Conservation (phyloP, 2,329 filamentous ascomycete species). For the Sclerotinia glacialis region DNA sequence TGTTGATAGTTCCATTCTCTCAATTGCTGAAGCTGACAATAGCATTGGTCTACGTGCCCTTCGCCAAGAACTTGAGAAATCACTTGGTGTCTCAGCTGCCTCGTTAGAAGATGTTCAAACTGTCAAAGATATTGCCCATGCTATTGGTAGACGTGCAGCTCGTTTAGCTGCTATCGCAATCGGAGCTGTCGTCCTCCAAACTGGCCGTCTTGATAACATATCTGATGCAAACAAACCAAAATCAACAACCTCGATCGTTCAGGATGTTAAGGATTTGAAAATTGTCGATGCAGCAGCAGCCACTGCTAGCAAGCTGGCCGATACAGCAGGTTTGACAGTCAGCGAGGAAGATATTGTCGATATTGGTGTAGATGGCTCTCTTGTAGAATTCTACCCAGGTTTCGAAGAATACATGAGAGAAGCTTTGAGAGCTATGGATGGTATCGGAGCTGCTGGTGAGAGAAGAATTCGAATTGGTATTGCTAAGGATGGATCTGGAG, state of each 20-base stretch:
- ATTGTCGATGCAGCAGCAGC: slow-evolving; percentile 31
- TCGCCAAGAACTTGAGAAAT: slow-evolving; percentile 73
- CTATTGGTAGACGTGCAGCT: slow-evolving; percentile 84
- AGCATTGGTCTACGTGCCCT: slow-evolving; percentile 69
- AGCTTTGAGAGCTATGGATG: slow-evolving; percentile 70
- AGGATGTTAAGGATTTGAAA: slow-evolving; percentile 35
- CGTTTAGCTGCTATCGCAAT: slow-evolving; percentile 85
- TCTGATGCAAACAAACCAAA: slow-evolving; percentile 26
- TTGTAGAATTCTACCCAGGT: slow-evolving; percentile 93
- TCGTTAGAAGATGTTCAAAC: slow-evolving; percentile 82
- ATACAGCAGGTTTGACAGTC: slow-evolving; percentile 31
- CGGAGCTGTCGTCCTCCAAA: slow-evolving; percentile 77
- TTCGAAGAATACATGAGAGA: slow-evolving; percentile 88
- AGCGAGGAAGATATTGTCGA: slow-evolving; percentile 68
- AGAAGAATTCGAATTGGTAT: slow-evolving; percentile 90
- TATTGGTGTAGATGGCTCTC: slow-evolving; percentile 88
- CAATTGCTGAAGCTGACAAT: slow-evolving; percentile 77
- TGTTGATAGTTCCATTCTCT: slow-evolving; percentile 87
- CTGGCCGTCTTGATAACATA: slow-evolving; percentile 60
- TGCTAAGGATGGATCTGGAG: slow-evolving; percentile 92
- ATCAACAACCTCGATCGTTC: slow-evolving; percentile 31
- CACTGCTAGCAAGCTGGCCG: slow-evolving; percentile 34
- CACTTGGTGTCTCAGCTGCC: slow-evolving; percentile 72
- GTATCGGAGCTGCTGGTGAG: slow-evolving; percentile 75
- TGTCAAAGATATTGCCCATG: slow-evolving; percentile 77